Base-by-base conservation (phyloP, 2,329 filamentous ascomycete species). In the Phoma sp. region DNA sequence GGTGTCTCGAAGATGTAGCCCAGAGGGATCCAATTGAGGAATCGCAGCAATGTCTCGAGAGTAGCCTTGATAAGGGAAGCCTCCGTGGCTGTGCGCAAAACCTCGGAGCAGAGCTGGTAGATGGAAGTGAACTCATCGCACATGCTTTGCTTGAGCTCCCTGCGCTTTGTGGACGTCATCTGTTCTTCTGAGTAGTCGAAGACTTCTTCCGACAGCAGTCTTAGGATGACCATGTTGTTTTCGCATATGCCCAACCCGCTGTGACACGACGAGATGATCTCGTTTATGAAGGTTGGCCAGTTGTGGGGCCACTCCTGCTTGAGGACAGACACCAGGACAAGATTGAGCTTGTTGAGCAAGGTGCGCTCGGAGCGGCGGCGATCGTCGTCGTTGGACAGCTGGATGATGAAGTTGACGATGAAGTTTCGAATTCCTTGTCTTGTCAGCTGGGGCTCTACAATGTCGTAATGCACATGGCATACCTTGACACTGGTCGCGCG, bases 231-330 rank as follows among this genome's bases (percentile, higher is more conserved):
- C 95, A 99, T 99, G 82, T 99, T 99, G 82, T 99, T 99, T 80
- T 99, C 95, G 84, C 96, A 99, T 68, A 99, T 96, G 33, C 93
- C 95, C 48, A 99, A 82, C 77, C 90, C 97, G 65, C 91, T 93
- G 75, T 96, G 93, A 78, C 93, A 98, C 51, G 95, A 93, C 22
- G 91, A 89, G 68, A 99, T 92, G 77, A 99, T 99, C 81, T 99
- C 95, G 82, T 98, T 98, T 84, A 99, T 98, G 78, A 99, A 99
- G 18, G 92, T 96, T 9, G 96, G 95, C 95, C 96, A 99, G 82
- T 99, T 96, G 79, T 98, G 93, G 52, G 95, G 95, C 95, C 95
- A 99, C 78, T 99, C 95, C 79, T 99, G 95, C 83, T 99, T 99
- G 72, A 99, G 82, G 60, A 99, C 93, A 53, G 93, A 97, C 67